A percentile compares a stretch with the other conserved stretches of the same genome.
Evolutionary conservation across 2,329 filamentous ascomycete genomes (phyloP).

Genomic region (Chaetomium globosum): DNA sequence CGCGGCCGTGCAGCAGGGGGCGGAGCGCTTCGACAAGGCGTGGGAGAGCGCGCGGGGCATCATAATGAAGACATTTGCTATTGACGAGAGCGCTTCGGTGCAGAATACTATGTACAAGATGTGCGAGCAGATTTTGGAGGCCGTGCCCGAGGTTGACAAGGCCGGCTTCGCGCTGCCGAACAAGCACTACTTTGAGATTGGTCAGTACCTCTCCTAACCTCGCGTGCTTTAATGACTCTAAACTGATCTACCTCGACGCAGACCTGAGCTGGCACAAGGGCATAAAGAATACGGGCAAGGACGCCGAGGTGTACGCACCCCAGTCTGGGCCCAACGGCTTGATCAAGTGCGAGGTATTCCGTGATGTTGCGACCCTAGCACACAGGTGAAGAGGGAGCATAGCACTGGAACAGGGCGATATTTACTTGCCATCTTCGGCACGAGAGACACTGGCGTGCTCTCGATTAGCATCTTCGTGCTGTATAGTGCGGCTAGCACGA

Average conservation of each 20-base stretch:
- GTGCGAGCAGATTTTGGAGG: conserved; percentile 80
- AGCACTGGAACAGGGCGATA: background rate
- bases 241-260: conserved; percentile 42
- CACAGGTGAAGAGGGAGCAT: conserved; percentile 2
- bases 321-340: conserved; percentile 92
- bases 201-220: conserved; percentile 52
- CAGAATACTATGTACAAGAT: conserved; percentile 99
- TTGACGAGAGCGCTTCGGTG: conserved; percentile 88
- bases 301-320: conserved; percentile 93
- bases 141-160: conserved; percentile 68
- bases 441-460: background rate
- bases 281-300: conserved; percentile 89
- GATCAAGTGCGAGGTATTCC: conserved; percentile 87
- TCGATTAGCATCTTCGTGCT: background rate
- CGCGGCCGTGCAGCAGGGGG: conserved; percentile 65
- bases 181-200: conserved; percentile 98
- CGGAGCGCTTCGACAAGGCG: conserved; percentile 73
- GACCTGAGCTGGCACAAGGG: conserved; percentile 97
- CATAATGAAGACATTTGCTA: conserved; percentile 88
- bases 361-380: conserved; percentile 40
- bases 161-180: conserved; percentile 89
- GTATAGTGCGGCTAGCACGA: too few relatives aligned
- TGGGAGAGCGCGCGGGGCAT: conserved; percentile 78
- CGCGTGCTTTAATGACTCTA: too few relatives aligned
- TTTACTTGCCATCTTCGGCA: background rate